These are phyloP conservation scores for Cynanchum wilfordii DNA, from an alignment of 257 asterid genomes.

Conservation along the genomic window DNA sequence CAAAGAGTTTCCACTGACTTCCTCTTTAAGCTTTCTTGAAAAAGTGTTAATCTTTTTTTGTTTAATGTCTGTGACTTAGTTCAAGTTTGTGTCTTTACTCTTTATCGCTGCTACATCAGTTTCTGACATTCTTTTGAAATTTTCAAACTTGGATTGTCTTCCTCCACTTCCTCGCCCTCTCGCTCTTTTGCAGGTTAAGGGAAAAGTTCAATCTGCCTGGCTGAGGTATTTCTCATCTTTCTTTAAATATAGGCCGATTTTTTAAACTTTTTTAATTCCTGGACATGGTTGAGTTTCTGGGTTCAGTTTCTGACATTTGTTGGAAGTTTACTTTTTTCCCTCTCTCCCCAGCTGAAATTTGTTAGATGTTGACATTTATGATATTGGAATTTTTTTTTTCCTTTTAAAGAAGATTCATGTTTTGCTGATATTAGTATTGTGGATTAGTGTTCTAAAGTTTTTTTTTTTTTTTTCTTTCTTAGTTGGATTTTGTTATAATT, in stretches of 20 bases:
- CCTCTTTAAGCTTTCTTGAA: neutral
- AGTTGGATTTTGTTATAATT: neutral
- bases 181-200: neutral
- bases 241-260: neutral
- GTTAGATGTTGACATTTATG: neutral
- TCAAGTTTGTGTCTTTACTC: conserved; percentile 1
- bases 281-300: neutral
- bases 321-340: neutral
- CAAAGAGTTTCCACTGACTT: neutral
- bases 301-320: neutral
- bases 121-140: neutral
- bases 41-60: neutral
- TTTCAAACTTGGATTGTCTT: neutral
- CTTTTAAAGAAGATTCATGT: neutral
- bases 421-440: neutral
- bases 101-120: neutral
- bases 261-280: neutral
- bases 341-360: neutral
- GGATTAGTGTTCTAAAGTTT: neutral
- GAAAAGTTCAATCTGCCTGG: neutral
- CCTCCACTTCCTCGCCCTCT: neutral
- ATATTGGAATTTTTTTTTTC: neutral
- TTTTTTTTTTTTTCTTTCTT: neutral
- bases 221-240: conserved; percentile 2
- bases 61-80: neutral